Conservation (phyloP, 331 rosid genomes). For the Pyrus hybrid region DNA sequence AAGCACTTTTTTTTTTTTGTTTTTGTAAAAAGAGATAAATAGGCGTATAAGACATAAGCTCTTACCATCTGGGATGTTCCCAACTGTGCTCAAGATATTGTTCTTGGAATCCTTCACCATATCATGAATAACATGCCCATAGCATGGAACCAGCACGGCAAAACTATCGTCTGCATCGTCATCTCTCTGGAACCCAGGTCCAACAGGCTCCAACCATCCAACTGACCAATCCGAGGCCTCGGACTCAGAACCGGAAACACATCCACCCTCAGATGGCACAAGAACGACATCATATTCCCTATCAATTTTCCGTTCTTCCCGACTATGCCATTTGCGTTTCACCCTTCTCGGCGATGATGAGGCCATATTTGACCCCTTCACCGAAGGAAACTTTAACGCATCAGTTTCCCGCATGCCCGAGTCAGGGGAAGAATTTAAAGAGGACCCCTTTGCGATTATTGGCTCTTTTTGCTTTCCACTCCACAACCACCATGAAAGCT, state of each 20-base stretch:
- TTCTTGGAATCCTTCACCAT: conserved; percentile 31
- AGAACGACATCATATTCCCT: conserved; percentile 80
- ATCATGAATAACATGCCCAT: conserved; percentile 46
- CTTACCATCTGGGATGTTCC: conserved; percentile 53
- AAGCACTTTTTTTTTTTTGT: neutral
- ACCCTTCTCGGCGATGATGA: conserved; percentile 67
- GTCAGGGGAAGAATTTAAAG: conserved; percentile 51
- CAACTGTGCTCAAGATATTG: conserved; percentile 46
- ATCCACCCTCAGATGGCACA: conserved; percentile 89
- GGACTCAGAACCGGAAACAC: conserved; percentile 81
- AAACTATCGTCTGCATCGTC: conserved; percentile 75
- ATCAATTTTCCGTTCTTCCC: conserved; percentile 83
- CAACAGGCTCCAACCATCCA: conserved; percentile 97
- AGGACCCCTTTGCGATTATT: conserved; percentile 41
- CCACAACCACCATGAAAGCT: conserved; percentile 91
- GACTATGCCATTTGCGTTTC: conserved; percentile 81
- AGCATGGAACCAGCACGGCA: conserved; percentile 92
- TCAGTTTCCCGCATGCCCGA: conserved; percentile 60
- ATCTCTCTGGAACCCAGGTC: conserved; percentile 82
- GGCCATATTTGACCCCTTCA: conserved; percentile 35
- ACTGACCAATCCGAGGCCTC: conserved; percentile 94
- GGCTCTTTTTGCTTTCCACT: conserved; percentile 80
- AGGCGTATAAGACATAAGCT: neutral
- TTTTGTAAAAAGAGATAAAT: neutral
- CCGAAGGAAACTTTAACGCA: conserved; percentile 60